Evolutionary conservation across 305 asterid species (phyloP).

Genomic region (Fraxinus xanthoxyloides): DNA sequence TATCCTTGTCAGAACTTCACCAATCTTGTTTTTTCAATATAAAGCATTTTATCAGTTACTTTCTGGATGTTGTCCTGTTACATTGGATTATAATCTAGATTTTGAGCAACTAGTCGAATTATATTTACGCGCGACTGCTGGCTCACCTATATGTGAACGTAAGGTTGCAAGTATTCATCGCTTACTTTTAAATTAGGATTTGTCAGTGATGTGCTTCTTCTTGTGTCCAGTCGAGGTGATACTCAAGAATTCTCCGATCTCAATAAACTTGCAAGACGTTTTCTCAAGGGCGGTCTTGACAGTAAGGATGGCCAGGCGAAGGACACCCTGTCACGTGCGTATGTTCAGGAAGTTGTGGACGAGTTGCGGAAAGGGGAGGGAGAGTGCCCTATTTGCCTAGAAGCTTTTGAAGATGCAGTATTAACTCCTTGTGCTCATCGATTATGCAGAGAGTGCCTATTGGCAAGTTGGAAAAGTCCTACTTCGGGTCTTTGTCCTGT

Average conservation of each 20-base stretch:
- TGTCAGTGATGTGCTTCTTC: constrained; percentile 30
- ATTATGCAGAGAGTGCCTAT: constrained; percentile 92
- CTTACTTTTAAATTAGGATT: constrained; percentile 18
- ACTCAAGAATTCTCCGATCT: constrained; percentile 93
- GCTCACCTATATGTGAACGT: not conserved
- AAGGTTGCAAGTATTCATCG: not conserved
- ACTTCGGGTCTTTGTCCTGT: constrained; percentile 91
- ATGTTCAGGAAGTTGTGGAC: constrained; percentile 85
- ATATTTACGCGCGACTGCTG: not conserved
- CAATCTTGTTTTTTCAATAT: not conserved
- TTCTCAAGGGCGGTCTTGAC: constrained; percentile 65
- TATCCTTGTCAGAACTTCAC: not conserved
- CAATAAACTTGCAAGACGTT: constrained; percentile 83
- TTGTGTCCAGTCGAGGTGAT: constrained; percentile 85
- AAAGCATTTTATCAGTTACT: not conserved
- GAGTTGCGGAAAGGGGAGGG: constrained; percentile 91
- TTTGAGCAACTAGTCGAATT: constrained; percentile 15
- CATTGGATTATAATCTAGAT: not conserved
- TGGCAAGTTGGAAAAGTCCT: constrained; percentile 92
- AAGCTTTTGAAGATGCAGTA: constrained; percentile 98
- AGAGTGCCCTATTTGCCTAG: constrained; percentile 98
- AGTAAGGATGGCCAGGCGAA: constrained; percentile 49
- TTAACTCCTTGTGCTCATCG: constrained; percentile 99
- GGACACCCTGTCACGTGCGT: constrained; percentile 79
- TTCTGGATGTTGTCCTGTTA: constrained; percentile 2